A percentile compares a stretch with the other conserved stretches of the same genome.
phyloP scores from a whole-genome alignment of 495 filamentous ascomycete genomes.

The Opeltia flavorubescens region DNA sequence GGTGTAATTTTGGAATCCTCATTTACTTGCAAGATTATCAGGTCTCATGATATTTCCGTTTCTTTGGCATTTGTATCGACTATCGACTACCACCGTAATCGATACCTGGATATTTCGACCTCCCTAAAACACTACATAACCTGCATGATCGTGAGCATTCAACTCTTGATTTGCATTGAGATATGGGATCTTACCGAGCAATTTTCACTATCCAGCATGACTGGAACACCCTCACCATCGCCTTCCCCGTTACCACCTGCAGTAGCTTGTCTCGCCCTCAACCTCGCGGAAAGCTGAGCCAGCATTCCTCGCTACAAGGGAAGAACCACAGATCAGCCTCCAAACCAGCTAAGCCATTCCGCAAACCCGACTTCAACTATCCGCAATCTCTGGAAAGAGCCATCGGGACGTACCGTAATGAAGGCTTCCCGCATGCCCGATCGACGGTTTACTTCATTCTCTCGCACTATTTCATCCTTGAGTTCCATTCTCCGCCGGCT shows the following conservation, averaged over 20 bases:
- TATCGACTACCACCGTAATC: too few species aligned
- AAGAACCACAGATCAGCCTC: slow-evolving; percentile 15
- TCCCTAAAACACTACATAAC: too few species aligned
- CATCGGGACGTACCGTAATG: slow-evolving; percentile 41
- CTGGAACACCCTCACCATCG: slow-evolving; percentile 15
- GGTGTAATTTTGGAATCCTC: too few species aligned
- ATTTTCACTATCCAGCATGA: slow-evolving; percentile 30
- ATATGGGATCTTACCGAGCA: slow-evolving; percentile 21
- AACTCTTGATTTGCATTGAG: too few species aligned
- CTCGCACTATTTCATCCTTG: slow-evolving; percentile 49
- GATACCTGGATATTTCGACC: too few species aligned
- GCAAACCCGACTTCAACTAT: slow-evolving; percentile 7
- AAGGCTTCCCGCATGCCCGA: slow-evolving; percentile 47
- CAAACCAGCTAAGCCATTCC: slow-evolving; percentile 4
- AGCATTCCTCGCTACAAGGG: slow-evolving; percentile 40
- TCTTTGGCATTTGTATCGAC: too few species aligned
- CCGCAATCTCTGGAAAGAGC: slow-evolving; percentile 10
- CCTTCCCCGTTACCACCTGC: slow-evolving; percentile 9
- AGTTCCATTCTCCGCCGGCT: slow-evolving; percentile 27
- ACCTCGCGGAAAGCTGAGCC: slow-evolving; percentile 35
- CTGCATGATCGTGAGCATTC: too few species aligned
- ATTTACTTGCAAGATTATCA: too few species aligned
- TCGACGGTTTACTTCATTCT: slow-evolving; percentile 50
- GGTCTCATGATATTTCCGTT: too few species aligned
- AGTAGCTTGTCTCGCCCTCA: slow-evolving; percentile 24